A percentile compares a stretch with the other conserved stretches of the same genome.
These are phyloP conservation scores for Rubus parviflorus DNA, from an alignment of 306 rosid species.

Conservation along the genomic window DNA sequence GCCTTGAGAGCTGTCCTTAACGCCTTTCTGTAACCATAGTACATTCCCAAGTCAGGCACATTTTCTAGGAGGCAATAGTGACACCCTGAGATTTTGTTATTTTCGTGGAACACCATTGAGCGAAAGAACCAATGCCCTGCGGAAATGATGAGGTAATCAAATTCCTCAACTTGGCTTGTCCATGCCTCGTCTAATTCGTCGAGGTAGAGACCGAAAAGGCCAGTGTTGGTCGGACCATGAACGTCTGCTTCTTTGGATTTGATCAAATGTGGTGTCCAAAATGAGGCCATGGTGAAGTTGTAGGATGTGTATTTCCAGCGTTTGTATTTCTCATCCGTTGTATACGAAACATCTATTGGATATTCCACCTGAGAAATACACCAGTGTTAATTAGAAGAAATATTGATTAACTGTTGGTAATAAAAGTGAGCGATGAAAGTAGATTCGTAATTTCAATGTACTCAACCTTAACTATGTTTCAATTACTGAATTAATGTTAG, in stretches of 20 bases:
- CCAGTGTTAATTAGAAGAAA: neutral
- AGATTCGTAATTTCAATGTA: neutral
- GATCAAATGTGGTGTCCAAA: conserved; percentile 85
- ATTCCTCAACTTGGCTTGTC: conserved; percentile 54
- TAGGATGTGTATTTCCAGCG: conserved; percentile 70
- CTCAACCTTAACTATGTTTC: no score
- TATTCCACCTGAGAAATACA: conserved; percentile 59
- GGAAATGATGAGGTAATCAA: conserved; percentile 60
- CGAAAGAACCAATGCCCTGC: conserved; percentile 85
- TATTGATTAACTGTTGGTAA: neutral
- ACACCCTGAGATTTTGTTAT: conserved; percentile 58
- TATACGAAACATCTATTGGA: conserved; percentile 70
- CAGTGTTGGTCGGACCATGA: conserved; percentile 52
- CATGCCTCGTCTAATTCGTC: conserved; percentile 76
- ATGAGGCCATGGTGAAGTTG: conserved; percentile 75
- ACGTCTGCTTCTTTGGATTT: conserved; percentile 45
- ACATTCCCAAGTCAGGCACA: conserved; percentile 61
- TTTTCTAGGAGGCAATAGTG: conserved; percentile 59
- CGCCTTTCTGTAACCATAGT: conserved; percentile 67
- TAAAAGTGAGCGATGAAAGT: neutral
- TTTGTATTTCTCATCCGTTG: conserved; percentile 51
- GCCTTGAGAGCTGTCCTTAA: conserved; percentile 63
- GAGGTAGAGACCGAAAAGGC: conserved; percentile 58
- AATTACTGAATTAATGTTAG: neutral
- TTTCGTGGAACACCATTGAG: conserved; percentile 55